Conservation (phyloP, 306 rosid species). For the Fragaria vesca region DNA sequence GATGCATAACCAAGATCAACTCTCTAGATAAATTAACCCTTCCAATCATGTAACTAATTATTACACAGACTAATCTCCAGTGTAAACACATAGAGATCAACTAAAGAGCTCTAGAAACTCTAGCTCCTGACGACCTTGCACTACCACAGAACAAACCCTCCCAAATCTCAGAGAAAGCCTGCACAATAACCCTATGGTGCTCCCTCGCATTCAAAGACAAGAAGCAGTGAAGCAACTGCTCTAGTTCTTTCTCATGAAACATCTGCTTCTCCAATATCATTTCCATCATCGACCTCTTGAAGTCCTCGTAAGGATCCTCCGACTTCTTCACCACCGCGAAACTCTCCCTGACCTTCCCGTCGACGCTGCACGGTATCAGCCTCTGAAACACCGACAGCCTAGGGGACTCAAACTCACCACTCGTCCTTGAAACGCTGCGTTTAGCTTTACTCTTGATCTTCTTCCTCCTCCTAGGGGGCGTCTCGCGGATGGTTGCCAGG, state of each 20-base stretch:
- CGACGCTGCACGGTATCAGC: slow-evolving; percentile 52
- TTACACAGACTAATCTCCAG: neutral
- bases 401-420: slow-evolving; percentile 14
- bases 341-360: slow-evolving; percentile 55
- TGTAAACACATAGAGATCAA: neutral
- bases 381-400: slow-evolving; percentile 59
- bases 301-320: slow-evolving; percentile 54
- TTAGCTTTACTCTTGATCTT: slow-evolving; percentile 18
- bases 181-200: slow-evolving; percentile 40
- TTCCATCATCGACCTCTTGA: slow-evolving; percentile 63
- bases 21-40: neutral
- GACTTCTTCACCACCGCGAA: slow-evolving; percentile 63
- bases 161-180: slow-evolving; percentile 57
- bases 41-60: neutral
- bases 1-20: neutral
- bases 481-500: slow-evolving; percentile 36
- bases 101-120: slow-evolving; percentile 22
- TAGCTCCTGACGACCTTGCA: slow-evolving; percentile 10
- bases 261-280: slow-evolving; percentile 63
- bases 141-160: slow-evolving; percentile 35
- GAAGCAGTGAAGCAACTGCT: slow-evolving; percentile 51
- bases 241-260: slow-evolving; percentile 46
- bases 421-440: slow-evolving; percentile 25
- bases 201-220: slow-evolving; percentile 40
- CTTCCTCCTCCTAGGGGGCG: slow-evolving; percentile 8